phyloP scores from a whole-genome alignment of 2,329 filamentous ascomycete species.

The Xylaria sp. region DNA sequence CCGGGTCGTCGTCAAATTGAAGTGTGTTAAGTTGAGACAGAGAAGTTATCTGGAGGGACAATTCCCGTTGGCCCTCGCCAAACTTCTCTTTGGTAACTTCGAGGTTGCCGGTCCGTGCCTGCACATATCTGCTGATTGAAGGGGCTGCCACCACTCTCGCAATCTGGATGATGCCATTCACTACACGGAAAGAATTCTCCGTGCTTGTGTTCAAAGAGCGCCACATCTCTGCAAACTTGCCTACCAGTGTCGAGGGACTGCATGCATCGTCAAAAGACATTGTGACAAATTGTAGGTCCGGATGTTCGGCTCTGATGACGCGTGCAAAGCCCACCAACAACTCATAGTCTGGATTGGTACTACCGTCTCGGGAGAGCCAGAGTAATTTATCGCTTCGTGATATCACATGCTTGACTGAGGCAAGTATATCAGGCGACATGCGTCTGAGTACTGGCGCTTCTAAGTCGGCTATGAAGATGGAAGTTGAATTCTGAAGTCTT shows the following conservation, averaged over 20 bases:
- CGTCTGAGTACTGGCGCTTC: constrained; percentile 28
- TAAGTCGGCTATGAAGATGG: constrained; percentile 35
- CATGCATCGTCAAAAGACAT: constrained; percentile 28
- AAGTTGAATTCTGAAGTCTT: constrained; percentile 25
- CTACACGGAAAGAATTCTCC: constrained; percentile 29
- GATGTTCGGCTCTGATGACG: constrained; percentile 31
- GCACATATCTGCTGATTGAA: constrained; percentile 29
- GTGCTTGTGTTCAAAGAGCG: constrained; percentile 6
- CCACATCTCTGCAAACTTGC: constrained; percentile 15
- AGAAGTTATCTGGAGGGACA: constrained; percentile 23
- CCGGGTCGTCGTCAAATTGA: constrained; percentile 31
- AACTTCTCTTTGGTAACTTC: constrained; percentile 6
- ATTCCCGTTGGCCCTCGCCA: background rate
- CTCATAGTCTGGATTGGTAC: constrained; percentile 28
- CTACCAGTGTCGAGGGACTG: constrained; percentile 3
- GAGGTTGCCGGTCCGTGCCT: constrained; percentile 7
- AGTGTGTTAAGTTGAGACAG: constrained; percentile 32
- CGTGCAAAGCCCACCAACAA: constrained; percentile 34
- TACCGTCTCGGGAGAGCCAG: constrained; percentile 32
- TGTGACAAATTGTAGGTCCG: constrained; percentile 29
- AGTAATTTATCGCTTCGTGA: constrained; percentile 28
- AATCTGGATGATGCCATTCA: constrained; percentile 19
- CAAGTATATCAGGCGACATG: constrained; percentile 28
- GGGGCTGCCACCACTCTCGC: constrained; percentile 29
- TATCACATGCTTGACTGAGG: constrained; percentile 31